Base-by-base conservation (phyloP, 2,329 filamentous ascomycete species). In the Cladophialophora chaetospira region DNA sequence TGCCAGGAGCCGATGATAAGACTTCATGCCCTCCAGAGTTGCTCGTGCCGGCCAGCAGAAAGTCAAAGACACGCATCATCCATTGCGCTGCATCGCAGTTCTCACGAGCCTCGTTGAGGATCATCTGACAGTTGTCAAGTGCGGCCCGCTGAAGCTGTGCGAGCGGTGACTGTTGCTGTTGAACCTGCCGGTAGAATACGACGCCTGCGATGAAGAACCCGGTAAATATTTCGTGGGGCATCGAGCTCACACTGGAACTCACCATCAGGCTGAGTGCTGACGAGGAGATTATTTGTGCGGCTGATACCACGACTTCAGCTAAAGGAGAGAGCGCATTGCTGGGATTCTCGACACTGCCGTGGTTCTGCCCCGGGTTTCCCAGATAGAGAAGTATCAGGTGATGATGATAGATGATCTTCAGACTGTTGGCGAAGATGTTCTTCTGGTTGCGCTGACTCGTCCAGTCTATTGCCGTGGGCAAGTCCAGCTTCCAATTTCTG, bases 371-470 rank as follows among this genome's bases (percentile, higher is more conserved):
- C 23, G 42, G 42, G 6, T 44, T 17, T 17, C 26, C 42, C 26
- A 23, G 42, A 23, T 44, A 23, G 42, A 44, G 42, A 23, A 44
- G 42, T 44, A 44, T 44, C 42, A 44, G 26, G 25, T 44, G 42
- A 11, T 44, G 42, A 23, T 44, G 21, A 23, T 44, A 44, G n/a
- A n/a, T n/a, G 42, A 28, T 44, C 17, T 44, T 17, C 42, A 44
- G 42, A 44, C 17, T 17, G 17, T 23, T n/a, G 26, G 26, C 42
- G n/a, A 6, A 44, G 26, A 44, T 17, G 15, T 23, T 17, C 26
- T 23, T 25, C 21, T 17, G 42, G 21, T 44, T 26, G 42, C 42
- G n/a, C 26, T 23, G n/a, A 17, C 42, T 6, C 25, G 13, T 23
- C 8, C 5, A 26, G 17, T 19, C 17, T 23, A 44, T 8, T 26